phyloP scores from a whole-genome alignment of 139 green algal genomes.

The Chlorella ohadii region DNA sequence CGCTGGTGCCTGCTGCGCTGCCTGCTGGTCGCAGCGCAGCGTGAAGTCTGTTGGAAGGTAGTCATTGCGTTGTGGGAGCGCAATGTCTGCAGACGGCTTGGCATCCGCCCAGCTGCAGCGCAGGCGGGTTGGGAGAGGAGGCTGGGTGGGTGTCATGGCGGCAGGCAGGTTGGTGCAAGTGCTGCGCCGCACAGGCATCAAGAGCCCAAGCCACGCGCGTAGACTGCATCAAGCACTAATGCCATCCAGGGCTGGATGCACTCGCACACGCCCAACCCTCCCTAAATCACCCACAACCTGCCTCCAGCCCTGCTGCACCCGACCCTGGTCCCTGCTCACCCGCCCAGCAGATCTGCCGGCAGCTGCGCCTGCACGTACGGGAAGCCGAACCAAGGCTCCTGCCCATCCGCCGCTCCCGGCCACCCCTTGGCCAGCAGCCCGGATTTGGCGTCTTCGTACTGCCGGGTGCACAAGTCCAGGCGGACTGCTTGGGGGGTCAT shows the following conservation, averaged over 20 bases:
- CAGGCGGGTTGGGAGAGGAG: not conserved
- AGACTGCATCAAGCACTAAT: too few species aligned
- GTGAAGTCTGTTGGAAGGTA: conserved; percentile 88
- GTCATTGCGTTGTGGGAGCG: conserved; percentile 82
- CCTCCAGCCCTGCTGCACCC: not conserved
- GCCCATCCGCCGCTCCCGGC: conserved; percentile 19
- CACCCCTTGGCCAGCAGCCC: conserved; percentile 9
- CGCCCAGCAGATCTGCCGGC: conserved; percentile 41
- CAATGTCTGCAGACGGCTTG: conserved; percentile 56
- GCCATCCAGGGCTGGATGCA: too few species aligned
- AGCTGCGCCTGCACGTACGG: conserved; percentile 49
- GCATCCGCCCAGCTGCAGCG: conserved; percentile 15
- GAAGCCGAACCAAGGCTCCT: conserved; percentile 82
- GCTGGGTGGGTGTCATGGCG: not conserved
- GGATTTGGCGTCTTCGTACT: conserved; percentile 40
- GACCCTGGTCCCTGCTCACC: conserved; percentile 27
- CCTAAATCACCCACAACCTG: not conserved
- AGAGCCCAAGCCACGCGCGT: too few species aligned
- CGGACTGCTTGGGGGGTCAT: conserved; percentile 56
- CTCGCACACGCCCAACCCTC: too few species aligned
- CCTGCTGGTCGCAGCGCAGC: conserved; percentile 45
- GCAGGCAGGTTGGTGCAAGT: not conserved
- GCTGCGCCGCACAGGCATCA: too few species aligned
- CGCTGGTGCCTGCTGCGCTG: not conserved
- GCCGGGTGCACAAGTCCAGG: conserved; percentile 75